These are phyloP conservation scores for Apiospora rasikravindrae DNA, from an alignment of 2,329 filamentous ascomycete species.

Conservation along the genomic window DNA sequence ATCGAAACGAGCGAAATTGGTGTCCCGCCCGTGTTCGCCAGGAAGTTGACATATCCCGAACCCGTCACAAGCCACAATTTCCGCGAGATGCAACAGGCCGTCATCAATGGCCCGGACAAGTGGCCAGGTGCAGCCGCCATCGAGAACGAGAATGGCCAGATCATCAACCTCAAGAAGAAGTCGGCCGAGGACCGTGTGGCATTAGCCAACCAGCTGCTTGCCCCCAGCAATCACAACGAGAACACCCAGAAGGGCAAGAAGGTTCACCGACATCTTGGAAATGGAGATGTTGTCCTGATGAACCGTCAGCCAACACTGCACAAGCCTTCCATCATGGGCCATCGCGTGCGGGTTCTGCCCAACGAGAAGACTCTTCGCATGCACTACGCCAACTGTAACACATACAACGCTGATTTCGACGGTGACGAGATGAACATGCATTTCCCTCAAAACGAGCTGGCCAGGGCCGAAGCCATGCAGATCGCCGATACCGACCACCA, in stretches of 20 bases:
- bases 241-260: slow-evolving; percentile 89
- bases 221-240: slow-evolving; percentile 76
- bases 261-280: slow-evolving; percentile 93
- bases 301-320: slow-evolving; percentile 97
- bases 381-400: slow-evolving; percentile 99
- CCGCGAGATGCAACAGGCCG: slow-evolving; percentile 91
- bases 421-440: slow-evolving; percentile 99
- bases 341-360: slow-evolving; percentile 87
- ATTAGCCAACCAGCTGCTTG: slow-evolving; percentile 89
- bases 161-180: slow-evolving; percentile 87
- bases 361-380: slow-evolving; percentile 98
- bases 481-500: slow-evolving; percentile 97
- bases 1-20: slow-evolving; percentile 99
- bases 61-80: slow-evolving; percentile 98
- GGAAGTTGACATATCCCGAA: slow-evolving; percentile 94
- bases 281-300: slow-evolving; percentile 97
- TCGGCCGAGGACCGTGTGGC: slow-evolving; percentile 86
- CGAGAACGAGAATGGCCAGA: slow-evolving; percentile 92
- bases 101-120: slow-evolving; percentile 90
- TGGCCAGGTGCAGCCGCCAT: slow-evolving; percentile 96
- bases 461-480: slow-evolving; percentile 87
- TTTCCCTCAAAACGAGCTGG: slow-evolving; percentile 96
- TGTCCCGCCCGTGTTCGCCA: slow-evolving; percentile 96
- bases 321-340: slow-evolving; percentile 99
- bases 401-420: slow-evolving; percentile 99